A percentile compares a stretch with the other conserved stretches of the same genome.
Conservation (phyloP, 345 rosid genomes). For the Salix suchowensis region DNA sequence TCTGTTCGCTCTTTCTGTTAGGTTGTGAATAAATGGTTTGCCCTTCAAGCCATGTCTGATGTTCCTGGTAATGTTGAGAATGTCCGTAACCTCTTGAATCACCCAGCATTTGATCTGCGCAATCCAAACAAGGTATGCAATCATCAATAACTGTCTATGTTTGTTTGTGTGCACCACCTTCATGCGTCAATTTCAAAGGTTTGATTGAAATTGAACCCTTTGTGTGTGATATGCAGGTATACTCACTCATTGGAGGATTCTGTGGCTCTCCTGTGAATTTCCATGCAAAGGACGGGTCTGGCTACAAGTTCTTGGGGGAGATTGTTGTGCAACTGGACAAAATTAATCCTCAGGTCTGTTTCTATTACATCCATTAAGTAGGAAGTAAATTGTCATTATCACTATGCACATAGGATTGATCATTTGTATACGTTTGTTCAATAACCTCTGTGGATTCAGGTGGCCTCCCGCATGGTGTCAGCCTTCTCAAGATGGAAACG, state of each 20-base stretch:
- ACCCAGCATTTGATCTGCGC: slow-evolving; percentile 85
- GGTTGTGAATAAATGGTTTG: slow-evolving; percentile 98
- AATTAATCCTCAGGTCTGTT: slow-evolving; percentile 78
- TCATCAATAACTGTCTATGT: background rate
- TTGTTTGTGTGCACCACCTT: background rate
- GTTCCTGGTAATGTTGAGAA: slow-evolving; percentile 84
- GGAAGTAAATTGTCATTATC: background rate
- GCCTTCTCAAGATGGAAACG: slow-evolving; percentile 99
- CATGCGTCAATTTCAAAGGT: background rate
- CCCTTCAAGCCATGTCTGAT: slow-evolving; percentile 83
- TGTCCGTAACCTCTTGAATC: slow-evolving; percentile 61
- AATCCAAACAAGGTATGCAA: slow-evolving; percentile 80
- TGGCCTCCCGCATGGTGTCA: slow-evolving; percentile 92
- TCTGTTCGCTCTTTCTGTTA: slow-evolving; percentile 12
- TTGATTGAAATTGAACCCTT: background rate
- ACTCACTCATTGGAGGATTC: slow-evolving; percentile 84
- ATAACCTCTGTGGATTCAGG: slow-evolving; percentile 33
- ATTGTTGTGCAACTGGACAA: slow-evolving; percentile 83
- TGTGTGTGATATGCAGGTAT: slow-evolving; percentile 41
- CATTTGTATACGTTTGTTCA: background rate
- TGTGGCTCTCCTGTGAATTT: slow-evolving; percentile 81
- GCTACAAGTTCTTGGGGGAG: slow-evolving; percentile 93
- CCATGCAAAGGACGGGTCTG: slow-evolving; percentile 95
- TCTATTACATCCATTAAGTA: background rate
- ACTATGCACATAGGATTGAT: background rate